Percentiles rank a stretch among this genome's conserved stretches.
phyloP scores from a whole-genome alignment of 2,329 filamentous ascomycete genomes.

The Fusarium miscanthi region DNA sequence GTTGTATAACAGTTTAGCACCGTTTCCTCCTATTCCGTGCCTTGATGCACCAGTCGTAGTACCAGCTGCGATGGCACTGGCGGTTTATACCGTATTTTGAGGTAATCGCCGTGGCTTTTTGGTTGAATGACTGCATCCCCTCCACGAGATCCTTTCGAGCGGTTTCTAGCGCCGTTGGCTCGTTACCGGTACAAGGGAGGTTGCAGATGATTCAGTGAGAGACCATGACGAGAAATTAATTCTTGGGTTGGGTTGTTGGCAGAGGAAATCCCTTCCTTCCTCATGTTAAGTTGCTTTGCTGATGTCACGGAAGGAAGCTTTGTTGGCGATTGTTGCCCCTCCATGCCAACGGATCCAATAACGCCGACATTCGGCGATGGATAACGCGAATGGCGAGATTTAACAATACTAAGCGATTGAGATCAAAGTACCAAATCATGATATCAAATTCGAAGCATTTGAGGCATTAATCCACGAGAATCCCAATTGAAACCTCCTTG shows the following conservation, averaged over 20 bases:
- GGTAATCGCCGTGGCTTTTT: slow-evolving; percentile 4
- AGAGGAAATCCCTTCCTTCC: slow-evolving; percentile 9
- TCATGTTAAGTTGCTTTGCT: background rate
- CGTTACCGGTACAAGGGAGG: slow-evolving; percentile 43
- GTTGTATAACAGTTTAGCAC: slow-evolving; percentile 1
- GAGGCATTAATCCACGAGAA: background rate
- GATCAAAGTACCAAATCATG: background rate
- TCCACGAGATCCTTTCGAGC: slow-evolving; percentile 45
- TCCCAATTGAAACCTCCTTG: background rate
- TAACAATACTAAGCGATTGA: background rate
- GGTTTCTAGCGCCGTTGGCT: slow-evolving; percentile 39
- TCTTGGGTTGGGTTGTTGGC: slow-evolving; percentile 16
- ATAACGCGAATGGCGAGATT: slow-evolving; percentile 42
- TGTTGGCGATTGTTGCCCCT: slow-evolving; percentile 11
- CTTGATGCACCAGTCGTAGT: background rate
- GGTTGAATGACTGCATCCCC: slow-evolving; percentile 1
- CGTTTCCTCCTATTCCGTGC: background rate
- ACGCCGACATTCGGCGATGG: slow-evolving; percentile 40
- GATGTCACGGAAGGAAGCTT: slow-evolving; percentile 19
- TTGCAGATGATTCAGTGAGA: slow-evolving; percentile 26
- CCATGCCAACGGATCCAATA: slow-evolving; percentile 27
- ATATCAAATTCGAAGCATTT: background rate
- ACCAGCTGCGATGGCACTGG: slow-evolving; percentile 3
- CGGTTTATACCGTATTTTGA: slow-evolving; percentile 29
- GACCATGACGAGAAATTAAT: slow-evolving; percentile 10